Evolutionary conservation across 1,139 yeast genomes (phyloP), one percentile per base, ranked within the genome.

Genomic region (Scheffersomyces cryptocercus): DNA sequence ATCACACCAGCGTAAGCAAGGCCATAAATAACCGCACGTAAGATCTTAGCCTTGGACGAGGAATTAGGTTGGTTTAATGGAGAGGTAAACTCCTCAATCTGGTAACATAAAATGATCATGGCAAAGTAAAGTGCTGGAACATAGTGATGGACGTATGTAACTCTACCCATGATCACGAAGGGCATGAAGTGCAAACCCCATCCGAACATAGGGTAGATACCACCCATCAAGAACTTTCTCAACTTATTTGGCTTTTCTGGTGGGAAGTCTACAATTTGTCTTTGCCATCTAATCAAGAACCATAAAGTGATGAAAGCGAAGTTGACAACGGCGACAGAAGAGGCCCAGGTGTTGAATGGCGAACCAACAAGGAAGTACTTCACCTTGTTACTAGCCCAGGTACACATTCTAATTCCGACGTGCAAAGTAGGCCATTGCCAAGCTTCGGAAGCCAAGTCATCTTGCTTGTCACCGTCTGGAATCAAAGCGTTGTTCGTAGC

Each of bases 371-470:
- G 75, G 72, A 81, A 93, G 71, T 91, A 95, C 67, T 90, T 89
- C 56, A 82, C 78, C 56, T 76, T 81, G 29, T 85, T 88, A 51
- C 81, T 83, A 47, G 84, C 85, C 99, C 99, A 95, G 38, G 95
- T 89, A 70, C 98, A 91, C 75, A 95, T 80, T 71, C 99, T 86
- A 56, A 95, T 83, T 62, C 99, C 99, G 44, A 84, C 87, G 66
- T 88, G 78, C 58, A 91, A 79, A 30, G 93, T 81, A 45, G 99
- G 99, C 99, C 99, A 95, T 77, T 95, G 93, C 99, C 99, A 95
- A 56, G 93, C 93, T 40, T 81, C 64, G 13, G 97, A 89, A 1
- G 98, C 95, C 56, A 95, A 79, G 55, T 85, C 91, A 63, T 95
- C 99, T 56, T 81, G 84, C 68, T 93, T 91, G 55, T 95, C 99